Conservation (phyloP, 345 rosid species). For the Linum lewisii region DNA sequence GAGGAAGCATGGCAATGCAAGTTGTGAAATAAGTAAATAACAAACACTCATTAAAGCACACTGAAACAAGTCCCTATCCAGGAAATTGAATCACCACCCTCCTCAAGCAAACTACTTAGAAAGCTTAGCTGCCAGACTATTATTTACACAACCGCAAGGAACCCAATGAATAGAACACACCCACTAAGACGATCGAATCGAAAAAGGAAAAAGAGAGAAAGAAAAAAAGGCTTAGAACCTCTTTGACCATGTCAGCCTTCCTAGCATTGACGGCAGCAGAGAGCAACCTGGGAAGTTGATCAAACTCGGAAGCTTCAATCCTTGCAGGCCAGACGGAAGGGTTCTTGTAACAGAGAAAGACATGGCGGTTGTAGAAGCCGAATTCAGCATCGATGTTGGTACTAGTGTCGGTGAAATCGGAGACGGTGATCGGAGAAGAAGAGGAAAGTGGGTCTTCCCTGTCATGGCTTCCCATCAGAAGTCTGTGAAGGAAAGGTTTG, state of each 20-base stretch:
- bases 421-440: neutral
- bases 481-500: neutral
- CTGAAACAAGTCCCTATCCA: neutral
- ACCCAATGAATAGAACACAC: neutral
- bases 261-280: slow-evolving; percentile 3
- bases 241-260: slow-evolving; percentile 1
- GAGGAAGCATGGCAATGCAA: neutral
- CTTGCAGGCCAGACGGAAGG: slow-evolving; percentile 93
- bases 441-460: neutral
- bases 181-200: neutral
- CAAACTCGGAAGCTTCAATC: slow-evolving; percentile 97
- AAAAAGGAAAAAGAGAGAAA: neutral
- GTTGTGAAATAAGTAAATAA: neutral
- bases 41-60: neutral
- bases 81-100: no score
- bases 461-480: neutral
- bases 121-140: neutral
- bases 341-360: slow-evolving; percentile 86
- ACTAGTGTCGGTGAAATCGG: slow-evolving; percentile 3
- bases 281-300: slow-evolving; percentile 30
- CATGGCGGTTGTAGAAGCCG: slow-evolving; percentile 83
- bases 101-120: neutral
- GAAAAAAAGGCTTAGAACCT: neutral
- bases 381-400: slow-evolving; percentile 43
- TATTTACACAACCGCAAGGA: neutral